Percentiles rank a stretch among this genome's conserved stretches.
phyloP scores from a whole-genome alignment of 495 filamentous ascomycete species.

The Geoglossum glabrum region DNA sequence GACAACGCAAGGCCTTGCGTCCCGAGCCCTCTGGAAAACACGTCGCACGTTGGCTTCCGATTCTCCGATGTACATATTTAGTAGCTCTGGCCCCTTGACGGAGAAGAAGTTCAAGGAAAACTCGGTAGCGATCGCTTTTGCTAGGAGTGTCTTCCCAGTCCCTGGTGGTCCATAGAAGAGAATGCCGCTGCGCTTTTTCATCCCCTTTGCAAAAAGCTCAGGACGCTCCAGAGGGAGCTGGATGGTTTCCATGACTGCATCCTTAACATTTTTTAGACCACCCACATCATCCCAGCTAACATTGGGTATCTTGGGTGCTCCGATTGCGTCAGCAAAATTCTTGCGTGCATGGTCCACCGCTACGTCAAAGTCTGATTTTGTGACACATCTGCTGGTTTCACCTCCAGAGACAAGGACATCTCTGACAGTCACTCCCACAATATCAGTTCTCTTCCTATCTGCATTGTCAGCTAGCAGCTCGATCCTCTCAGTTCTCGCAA shows the following conservation, averaged over 20 bases:
- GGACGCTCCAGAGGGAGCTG: conserved; percentile 82
- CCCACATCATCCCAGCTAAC: conserved; percentile 95
- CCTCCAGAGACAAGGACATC: conserved; percentile 88
- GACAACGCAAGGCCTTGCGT: conserved; percentile 91
- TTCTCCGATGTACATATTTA: conserved; percentile 99
- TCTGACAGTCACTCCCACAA: conserved; percentile 35
- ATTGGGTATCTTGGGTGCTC: conserved; percentile 94
- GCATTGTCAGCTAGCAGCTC: conserved; percentile 29
- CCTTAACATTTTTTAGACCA: conserved; percentile 81
- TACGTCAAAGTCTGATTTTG: conserved; percentile 69
- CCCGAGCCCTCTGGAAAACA: conserved; percentile 85
- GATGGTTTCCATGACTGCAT: conserved; percentile 90
- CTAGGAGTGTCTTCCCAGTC: conserved; percentile 89
- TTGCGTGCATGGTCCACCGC: conserved; percentile 88
- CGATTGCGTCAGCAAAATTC: conserved; percentile 94
- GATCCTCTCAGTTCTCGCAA: conserved; percentile 51
- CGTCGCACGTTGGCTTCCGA: conserved; percentile 93
- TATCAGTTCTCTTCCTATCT: conserved; percentile 6
- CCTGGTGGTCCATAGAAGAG: conserved; percentile 95
- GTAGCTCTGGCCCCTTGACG: conserved; percentile 88
- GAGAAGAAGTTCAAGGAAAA: conserved; percentile 98
- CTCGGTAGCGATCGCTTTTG: conserved; percentile 94
- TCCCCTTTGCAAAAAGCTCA: conserved; percentile 89
- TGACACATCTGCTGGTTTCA: conserved; percentile 51
- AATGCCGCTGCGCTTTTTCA: conserved; percentile 97